A percentile compares a stretch with the other conserved stretches of the same genome.
Conservation (phyloP, 495 filamentous ascomycete species). For the Penicillium samsonianum region DNA sequence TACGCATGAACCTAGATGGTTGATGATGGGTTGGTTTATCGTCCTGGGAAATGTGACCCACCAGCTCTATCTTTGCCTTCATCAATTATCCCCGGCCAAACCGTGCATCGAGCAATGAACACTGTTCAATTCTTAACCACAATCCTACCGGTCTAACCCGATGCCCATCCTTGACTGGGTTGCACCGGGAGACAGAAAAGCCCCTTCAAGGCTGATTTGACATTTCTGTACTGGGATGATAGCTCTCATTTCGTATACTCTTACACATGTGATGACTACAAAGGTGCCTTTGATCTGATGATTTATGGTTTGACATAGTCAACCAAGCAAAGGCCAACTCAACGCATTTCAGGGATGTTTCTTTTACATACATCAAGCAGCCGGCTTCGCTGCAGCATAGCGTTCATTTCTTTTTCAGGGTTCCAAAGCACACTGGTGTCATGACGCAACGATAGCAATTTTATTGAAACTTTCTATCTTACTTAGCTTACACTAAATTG, state of each 20-base stretch:
- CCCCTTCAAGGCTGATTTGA: not conserved
- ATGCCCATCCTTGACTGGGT: not conserved
- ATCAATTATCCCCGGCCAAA: no score
- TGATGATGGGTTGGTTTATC: not conserved
- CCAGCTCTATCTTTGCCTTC: not conserved
- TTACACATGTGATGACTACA: not conserved
- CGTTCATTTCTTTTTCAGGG: conserved; percentile 2
- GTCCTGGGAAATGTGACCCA: not conserved
- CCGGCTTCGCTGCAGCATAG: conserved; percentile 14
- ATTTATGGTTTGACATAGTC: not conserved
- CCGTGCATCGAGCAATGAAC: not conserved
- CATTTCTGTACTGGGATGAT: not conserved
- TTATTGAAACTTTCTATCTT: not conserved
- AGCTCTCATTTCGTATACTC: not conserved
- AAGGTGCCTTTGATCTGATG: not conserved
- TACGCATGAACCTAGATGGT: not conserved
- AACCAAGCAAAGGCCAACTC: not conserved
- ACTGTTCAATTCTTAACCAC: not conserved
- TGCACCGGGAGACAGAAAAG: not conserved
- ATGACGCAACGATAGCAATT: conserved; percentile 11
- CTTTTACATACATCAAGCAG: conserved; percentile 8
- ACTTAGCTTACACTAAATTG: not conserved
- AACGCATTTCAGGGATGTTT: not conserved
- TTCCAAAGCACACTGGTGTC: not conserved
- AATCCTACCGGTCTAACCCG: no score